Evolutionary conservation across 2,329 filamentous ascomycete species (phyloP).

Genomic region (Xylariaceae sp.): DNA sequence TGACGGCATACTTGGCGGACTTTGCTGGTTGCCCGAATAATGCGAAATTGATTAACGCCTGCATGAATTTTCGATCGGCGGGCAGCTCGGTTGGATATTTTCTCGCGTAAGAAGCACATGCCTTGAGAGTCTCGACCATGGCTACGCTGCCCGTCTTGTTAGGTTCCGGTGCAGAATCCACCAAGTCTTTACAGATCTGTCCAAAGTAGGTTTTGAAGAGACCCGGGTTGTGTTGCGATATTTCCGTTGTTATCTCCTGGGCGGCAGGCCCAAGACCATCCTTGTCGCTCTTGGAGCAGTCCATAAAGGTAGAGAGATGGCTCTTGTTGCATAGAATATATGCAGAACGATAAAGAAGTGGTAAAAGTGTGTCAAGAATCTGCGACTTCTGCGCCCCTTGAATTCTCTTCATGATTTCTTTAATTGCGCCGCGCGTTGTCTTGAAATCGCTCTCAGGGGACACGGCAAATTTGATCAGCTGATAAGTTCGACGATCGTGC

Average conservation of each 20-base stretch:
- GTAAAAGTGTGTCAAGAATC: constrained; percentile 72
- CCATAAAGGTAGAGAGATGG: constrained; percentile 85
- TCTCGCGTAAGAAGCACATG: constrained; percentile 85
- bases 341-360: constrained; percentile 76
- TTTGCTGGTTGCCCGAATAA: constrained; percentile 74
- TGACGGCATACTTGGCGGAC: constrained; percentile 89
- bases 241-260: constrained; percentile 85
- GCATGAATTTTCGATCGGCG: constrained; percentile 71
- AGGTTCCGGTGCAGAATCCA: constrained; percentile 70
- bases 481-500: constrained; percentile 85
- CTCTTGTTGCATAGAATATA: constrained; percentile 90
- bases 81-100: constrained; percentile 81
- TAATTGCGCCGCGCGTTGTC: constrained; percentile 83
- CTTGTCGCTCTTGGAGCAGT: constrained; percentile 78
- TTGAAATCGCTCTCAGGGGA: constrained; percentile 85
- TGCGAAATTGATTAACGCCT: constrained; percentile 77
- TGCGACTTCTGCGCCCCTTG: constrained; percentile 59
- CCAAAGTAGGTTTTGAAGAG: constrained; percentile 90
- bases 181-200: constrained; percentile 81
- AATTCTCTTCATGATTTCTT: constrained; percentile 79
- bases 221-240: constrained; percentile 81
- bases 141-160: constrained; percentile 62
- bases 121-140: constrained; percentile 87
- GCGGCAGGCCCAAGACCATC: constrained; percentile 71
- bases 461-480: constrained; percentile 81